Evolutionary conservation across 1,139 yeast genomes (phyloP), one percentile per base, ranked within the genome.

Genomic region (Candida labiduridarum): DNA sequence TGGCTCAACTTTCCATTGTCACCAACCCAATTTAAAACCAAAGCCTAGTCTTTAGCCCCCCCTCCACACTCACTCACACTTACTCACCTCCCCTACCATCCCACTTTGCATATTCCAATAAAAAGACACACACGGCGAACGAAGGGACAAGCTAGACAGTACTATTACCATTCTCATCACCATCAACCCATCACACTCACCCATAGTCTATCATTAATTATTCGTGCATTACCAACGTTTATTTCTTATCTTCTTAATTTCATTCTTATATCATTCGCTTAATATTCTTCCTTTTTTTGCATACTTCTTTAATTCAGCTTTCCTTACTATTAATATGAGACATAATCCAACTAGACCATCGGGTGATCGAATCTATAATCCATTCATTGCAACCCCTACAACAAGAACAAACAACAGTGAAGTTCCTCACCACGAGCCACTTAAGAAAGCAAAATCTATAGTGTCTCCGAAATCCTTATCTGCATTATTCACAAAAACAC

Each of bases 361-460:
- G 25, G 61, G 63, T 49, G 66, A 67, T 52, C 53, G 57, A 52
- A 60, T 67, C 12, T 68, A 69, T 51, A 64, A 57, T 51, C 57
- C 60, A 35, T 51, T 48, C 31, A 35, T 41, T 15, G 63, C 14
- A n/a, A 9, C n/a, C 18, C 29, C 29, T 8, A 25, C 29, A 25
- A 25, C 29, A 25, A 25, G 29, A 25, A 4, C 29, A 25, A 19
- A 8, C 12, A 6, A 22, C 11, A 36, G 34, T 22, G 49, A 47
- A 3, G 45, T 41, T 8, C 25, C 15, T 9, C 46, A 45, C 1
- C 30, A 33, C 5, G 18, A 14, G 3, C 53, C 56, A 16, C 34
- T 54, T 29, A 60, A 60, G 51, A 54, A 58, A 46, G 54, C 56
- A 15, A 63, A 59, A 49, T 56, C 59, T 3, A 41, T 47, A 12